Conservation (phyloP, 108 stramenopile species). For the Skeletonema tropicum region DNA sequence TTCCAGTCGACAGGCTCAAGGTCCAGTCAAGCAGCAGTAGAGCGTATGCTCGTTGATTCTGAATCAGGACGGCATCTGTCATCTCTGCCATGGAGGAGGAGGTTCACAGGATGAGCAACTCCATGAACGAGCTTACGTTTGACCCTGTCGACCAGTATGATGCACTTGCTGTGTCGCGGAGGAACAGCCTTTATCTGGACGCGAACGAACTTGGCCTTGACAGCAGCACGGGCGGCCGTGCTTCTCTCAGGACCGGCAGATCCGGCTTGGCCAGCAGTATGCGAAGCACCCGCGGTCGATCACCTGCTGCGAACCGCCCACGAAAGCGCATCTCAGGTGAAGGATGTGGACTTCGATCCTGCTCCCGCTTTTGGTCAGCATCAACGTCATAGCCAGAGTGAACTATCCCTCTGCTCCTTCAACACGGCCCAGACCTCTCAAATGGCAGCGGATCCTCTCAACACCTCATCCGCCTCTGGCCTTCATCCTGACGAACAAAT, state of each 20-base stretch:
- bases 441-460: neutral
- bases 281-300: neutral
- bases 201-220: neutral
- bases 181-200: slow-evolving; percentile 1
- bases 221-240: neutral
- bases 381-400: neutral
- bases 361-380: neutral
- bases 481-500: neutral
- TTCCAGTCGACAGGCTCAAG: neutral
- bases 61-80: neutral
- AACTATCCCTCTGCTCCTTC: neutral
- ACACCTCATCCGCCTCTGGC: neutral
- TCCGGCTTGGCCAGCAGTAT: neutral
- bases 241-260: neutral
- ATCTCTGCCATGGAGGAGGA: neutral
- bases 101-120: neutral
- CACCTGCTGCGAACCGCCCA: neutral
- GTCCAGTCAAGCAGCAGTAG: neutral
- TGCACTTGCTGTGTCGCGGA: neutral
- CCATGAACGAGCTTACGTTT: neutral
- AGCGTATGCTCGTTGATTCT: neutral
- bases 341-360: slow-evolving; percentile 6
- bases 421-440: neutral
- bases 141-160: neutral
- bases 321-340: neutral